Base-by-base conservation (phyloP, 345 rosid species). In the Populus davidiana region DNA sequence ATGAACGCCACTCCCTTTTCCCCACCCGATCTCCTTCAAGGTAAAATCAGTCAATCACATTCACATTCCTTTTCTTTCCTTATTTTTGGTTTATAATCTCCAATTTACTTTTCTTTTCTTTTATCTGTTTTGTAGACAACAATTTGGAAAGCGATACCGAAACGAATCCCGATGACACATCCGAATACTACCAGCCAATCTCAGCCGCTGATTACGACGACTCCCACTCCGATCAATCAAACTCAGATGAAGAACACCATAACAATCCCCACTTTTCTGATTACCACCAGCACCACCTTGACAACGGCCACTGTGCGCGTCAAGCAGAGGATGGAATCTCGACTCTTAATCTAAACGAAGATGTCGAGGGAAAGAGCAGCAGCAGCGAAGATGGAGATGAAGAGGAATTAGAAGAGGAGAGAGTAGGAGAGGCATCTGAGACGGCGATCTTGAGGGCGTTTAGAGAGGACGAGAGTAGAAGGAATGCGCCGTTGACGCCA, bases 131-230 rank as follows among this genome's bases (percentile, higher is more conserved):
- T 62, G 86, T 89, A 90, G 97, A 85, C 27, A 86, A 82, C 77
- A 80, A 83, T 69, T 75, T 56, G 23, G 95, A 83, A 49, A 91
- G 92, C 86, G 98, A 95, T 75, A 82, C 92, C 85, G 98, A 95
- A 74, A 83, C 93, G 17, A 85, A 84, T 78, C 67, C 74, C 29
- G 93, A 86, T 18, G 91, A 85, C 5, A 7, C 81, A 2, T 85
- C 87, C 6, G 90, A 90, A 54, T 87, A 92, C 84, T 95, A 93
- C 88, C 97, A 92, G 86, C 98, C 94, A 0, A 93, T 93, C 89
- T 89, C 97, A 69, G 86, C 88, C 83, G 75, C 73, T 13, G 82
- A 79, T 17, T 85, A 68, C 31, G 70, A 75, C 5, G 84, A 67
- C 39, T 82, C 78, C 67, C 47, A 43, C 29, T 79, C 59, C 44